These are phyloP conservation scores for Penicillium riverlandense DNA, from an alignment of 495 filamentous ascomycete species.

Conservation along the genomic window DNA sequence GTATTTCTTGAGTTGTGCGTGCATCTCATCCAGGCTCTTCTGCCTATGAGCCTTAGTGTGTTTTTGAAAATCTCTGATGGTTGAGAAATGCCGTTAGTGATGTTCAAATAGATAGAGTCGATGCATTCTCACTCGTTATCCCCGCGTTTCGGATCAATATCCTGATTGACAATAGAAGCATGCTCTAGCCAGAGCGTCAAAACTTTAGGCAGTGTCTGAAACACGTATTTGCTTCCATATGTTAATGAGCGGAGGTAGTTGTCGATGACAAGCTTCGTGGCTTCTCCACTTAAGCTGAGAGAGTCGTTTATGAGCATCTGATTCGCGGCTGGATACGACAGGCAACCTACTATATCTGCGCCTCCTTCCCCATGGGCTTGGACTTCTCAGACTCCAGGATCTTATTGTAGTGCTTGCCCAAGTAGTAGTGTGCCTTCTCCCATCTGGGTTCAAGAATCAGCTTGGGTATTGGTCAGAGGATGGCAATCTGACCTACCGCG, in stretches of 20 bases:
- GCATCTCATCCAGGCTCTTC: conserved; percentile 61
- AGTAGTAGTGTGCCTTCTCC: conserved; percentile 96
- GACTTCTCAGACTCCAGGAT: conserved; percentile 81
- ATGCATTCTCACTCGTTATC: conserved; percentile 37
- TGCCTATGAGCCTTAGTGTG: conserved; percentile 50
- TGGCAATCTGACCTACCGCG: conserved; percentile 15
- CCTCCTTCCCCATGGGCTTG: conserved; percentile 60
- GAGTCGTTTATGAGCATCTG: not conserved
- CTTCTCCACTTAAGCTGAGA: conserved; percentile 60
- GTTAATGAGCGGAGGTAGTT: conserved; percentile 83
- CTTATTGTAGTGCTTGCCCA: conserved; percentile 97
- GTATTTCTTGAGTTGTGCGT: conserved; percentile 66
- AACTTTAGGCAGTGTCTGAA: conserved; percentile 83
- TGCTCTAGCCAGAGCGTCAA: conserved; percentile 93
- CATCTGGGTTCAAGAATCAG: conserved; percentile 44
- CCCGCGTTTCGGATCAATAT: conserved; percentile 59
- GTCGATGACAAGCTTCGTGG: conserved; percentile 81
- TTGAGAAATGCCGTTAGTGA: not conserved
- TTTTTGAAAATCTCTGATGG: conserved; percentile 45
- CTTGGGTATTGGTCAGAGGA: not conserved
- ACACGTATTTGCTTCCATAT: conserved; percentile 89
- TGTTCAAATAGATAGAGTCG: too few species aligned
- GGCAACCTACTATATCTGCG: conserved; percentile 38
- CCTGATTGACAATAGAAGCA: conserved; percentile 62
- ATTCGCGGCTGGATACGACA: not conserved